Evolutionary conservation across 2,329 filamentous ascomycete species (phyloP), one percentile per base, ranked within the genome.

Genomic region (Cercospora sp.): DNA sequence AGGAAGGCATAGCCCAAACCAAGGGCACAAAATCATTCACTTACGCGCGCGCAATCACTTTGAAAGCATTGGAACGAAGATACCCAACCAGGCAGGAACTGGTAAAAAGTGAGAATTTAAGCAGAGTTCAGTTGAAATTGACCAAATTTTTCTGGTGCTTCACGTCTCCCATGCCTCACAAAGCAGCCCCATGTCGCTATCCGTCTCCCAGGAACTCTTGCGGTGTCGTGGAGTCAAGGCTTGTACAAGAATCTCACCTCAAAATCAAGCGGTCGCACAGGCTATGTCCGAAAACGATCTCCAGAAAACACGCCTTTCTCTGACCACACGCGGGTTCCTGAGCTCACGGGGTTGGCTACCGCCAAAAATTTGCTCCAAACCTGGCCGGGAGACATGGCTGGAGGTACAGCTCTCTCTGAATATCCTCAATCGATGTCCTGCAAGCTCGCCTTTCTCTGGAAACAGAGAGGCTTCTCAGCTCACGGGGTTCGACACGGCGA

Each of bases 81-180:
- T 55, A 55, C 49, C 49, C 49, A 24, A 28, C 49, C 49, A 55
- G 34, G 49, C 49, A 55, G 49, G 49, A 55, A 28, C 49, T 55
- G 49, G 49, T 55, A 55, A 43, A 43, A 43, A 28, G 9, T 28
- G 49, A 55, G 49, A 55, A 24, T 26, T 13, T 5, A 55, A 12
- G 21, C 4, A 26, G 18, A 53, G 21, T 43, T 43, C 16, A n/a
- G 37, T 55, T 28, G 24, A 24, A 9, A 55, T 8, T 55, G 49
- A 28, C 16, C 12, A 55, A 55, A 55, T n/a, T 26, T 28, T 55
- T 8, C 49, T 28, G 49, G 49, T n/a, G 49, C 6, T 28, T 16
- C 49, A 13, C 24, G 12, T 55, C 7, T 30, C 16, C 26, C 12
- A 24, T 26, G 13, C 49, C 24, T 55, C 1, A 3, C 12, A 6